Percentiles rank a stretch among this genome's conserved stretches.
These are phyloP conservation scores for Trichoderma cornu-damae DNA, from an alignment of 2,329 filamentous ascomycete species.

Conservation along the genomic window DNA sequence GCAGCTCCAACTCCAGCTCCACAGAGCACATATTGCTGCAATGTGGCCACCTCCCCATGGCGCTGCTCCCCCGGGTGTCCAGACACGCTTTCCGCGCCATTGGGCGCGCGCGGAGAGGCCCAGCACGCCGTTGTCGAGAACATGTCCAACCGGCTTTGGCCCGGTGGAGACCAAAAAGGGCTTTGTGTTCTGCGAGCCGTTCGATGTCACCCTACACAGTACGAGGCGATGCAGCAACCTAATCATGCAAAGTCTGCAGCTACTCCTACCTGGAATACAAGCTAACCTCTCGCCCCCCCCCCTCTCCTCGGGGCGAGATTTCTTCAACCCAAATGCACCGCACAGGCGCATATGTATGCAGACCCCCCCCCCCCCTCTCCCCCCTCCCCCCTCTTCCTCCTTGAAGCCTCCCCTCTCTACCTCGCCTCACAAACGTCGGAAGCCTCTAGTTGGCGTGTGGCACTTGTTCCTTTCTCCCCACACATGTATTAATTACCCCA, in stretches of 20 bases:
- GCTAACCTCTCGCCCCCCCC: background rate
- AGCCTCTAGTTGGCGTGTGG: constrained; percentile 7
- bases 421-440: background rate
- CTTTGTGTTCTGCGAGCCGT: background rate
- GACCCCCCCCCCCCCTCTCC: background rate
- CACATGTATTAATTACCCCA: constrained; percentile 14
- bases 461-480: background rate
- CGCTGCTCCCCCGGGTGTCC: background rate
- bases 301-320: no score
- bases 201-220: background rate
- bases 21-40: background rate
- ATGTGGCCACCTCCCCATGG: background rate
- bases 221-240: background rate
- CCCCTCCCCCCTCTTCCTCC: background rate
- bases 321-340: constrained; percentile 11
- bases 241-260: constrained; percentile 8
- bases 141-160: background rate
- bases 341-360: constrained; percentile 12
- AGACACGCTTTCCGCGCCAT: no score
- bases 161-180: background rate
- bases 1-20: no score
- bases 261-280: background rate
- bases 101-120: background rate
- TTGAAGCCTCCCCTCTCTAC: background rate
- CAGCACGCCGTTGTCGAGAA: background rate